Evolutionary conservation across 108 stramenopile species (phyloP).

Genomic region (Bacterosira constricta): DNA sequence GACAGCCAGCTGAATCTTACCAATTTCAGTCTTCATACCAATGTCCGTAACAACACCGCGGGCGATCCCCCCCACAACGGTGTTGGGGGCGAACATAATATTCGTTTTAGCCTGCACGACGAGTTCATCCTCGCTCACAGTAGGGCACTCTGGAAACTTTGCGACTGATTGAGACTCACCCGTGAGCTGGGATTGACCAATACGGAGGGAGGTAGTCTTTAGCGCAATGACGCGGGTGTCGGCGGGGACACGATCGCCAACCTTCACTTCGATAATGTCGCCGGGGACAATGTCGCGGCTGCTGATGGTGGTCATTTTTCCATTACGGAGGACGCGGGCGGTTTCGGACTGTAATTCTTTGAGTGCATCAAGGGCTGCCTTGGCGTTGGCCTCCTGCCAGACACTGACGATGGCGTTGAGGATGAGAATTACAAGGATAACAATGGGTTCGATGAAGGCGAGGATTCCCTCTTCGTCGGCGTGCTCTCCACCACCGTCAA

Average conservation of each 20-base stretch:
- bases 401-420: slow-evolving; percentile 97
- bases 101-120: slow-evolving; percentile 72
- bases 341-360: slow-evolving; percentile 88
- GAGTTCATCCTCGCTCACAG: slow-evolving; percentile 35
- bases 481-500: slow-evolving; percentile 82
- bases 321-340: slow-evolving; percentile 80
- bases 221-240: slow-evolving; percentile 54
- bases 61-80: slow-evolving; percentile 71
- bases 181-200: slow-evolving; percentile 55
- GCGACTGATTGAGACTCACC: slow-evolving; percentile 50
- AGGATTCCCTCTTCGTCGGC: slow-evolving; percentile 57
- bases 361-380: slow-evolving; percentile 89
- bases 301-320: slow-evolving; percentile 43
- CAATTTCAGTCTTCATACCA: slow-evolving; percentile 86
- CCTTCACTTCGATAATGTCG: slow-evolving; percentile 75
- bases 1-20: slow-evolving; percentile 64
- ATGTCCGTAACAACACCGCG: slow-evolving; percentile 68
- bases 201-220: slow-evolving; percentile 38
- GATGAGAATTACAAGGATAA: slow-evolving; percentile 93
- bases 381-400: slow-evolving; percentile 91
- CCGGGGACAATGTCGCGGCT: slow-evolving; percentile 73
- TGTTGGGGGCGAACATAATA: slow-evolving; percentile 82
- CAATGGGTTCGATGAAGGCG: slow-evolving; percentile 92
- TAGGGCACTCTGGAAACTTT: slow-evolving; percentile 21
- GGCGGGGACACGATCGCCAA: slow-evolving; percentile 86